Evolutionary conservation across 1,284 basidiomycete genomes (phyloP), one percentile per base, ranked within the genome.

Genomic region (Moniliophthora roreri): DNA sequence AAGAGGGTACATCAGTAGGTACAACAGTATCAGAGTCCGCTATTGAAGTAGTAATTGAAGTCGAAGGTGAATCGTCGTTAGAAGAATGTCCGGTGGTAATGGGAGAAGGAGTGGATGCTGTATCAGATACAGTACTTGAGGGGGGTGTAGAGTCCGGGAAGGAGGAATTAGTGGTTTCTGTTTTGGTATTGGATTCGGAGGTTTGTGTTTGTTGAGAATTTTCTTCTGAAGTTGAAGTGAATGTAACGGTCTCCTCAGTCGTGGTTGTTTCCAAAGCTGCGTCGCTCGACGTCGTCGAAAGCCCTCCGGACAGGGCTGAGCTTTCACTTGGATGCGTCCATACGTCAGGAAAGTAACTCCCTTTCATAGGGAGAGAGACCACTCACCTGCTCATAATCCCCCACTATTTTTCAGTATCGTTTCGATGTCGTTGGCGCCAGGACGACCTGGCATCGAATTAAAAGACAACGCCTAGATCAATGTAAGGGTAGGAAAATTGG

Each of bases 51-150:
- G 5, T 4, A 46, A 16, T 37, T 16, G 18, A 21, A 21, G 24
- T 10, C 11, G 24, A 46, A 32, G 23, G 16, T n/a, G 44, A 46
- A 32, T 9, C 28, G 11, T 32, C 28, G 11, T 32, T 32, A 32
- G 28, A 32, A 32, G 28, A 32, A 32, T 6, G 28, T 32, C 28
- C 28, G 28, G 28, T 32, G 28, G 24, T 10, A 15, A 15, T 16
- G n/a, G 23, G 16, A 3, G 44, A 46, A 32, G 18, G 44, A 46
- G 44, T 46, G 44, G 44, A 46, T 32, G 24, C 44, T 46, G 44
- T 32, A 46, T 46, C 44, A 32, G 24, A 46, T 32, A 46, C 44
- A 40, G 39, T 9, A 18, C 21, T 21, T 40, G 39, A 2, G 5
- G 44, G 16, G 24, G 41, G 41, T 10, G 23, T 24, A n/a, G 41